These are phyloP conservation scores for Alternaria sp. DNA, from an alignment of 2,329 filamentous ascomycete species.

Conservation along the genomic window DNA sequence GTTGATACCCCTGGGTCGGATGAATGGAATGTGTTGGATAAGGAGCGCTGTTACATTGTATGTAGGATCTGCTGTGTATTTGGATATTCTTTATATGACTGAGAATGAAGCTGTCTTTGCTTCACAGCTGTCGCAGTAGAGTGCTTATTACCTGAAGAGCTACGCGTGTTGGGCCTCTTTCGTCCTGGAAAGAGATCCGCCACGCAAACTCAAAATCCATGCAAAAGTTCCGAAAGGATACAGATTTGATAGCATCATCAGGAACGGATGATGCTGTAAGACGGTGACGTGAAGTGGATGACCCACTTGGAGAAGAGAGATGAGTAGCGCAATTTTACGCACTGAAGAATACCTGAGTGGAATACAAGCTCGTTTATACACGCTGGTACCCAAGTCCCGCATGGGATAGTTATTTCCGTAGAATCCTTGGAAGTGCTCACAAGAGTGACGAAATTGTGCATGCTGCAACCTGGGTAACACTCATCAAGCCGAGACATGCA, in stretches of 20 bases:
- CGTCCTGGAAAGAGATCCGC: not conserved
- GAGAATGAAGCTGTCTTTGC: not conserved
- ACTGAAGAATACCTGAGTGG: not conserved
- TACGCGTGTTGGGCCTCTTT: not conserved
- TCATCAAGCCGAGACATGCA: not conserved
- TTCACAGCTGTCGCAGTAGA: not conserved
- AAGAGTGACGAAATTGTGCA: not conserved
- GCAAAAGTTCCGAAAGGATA: not conserved
- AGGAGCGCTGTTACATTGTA: not conserved
- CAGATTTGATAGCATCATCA: not conserved
- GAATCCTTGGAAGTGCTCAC: too few relatives aligned
- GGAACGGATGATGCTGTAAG: not conserved
- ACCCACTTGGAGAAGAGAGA: not conserved
- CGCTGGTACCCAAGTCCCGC: not conserved
- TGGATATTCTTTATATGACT: not conserved
- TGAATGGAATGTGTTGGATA: not conserved
- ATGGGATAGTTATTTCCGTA: not conserved
- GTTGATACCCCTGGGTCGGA: constrained; percentile 1
- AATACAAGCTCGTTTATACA: not conserved
- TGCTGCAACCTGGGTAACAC: not conserved
- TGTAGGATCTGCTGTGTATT: not conserved
- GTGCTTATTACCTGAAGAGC: not conserved
- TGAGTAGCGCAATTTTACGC: not conserved
- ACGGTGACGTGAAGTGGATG: not conserved
- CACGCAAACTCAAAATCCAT: not conserved